Base-by-base conservation (phyloP, 192 early-diverging fungal genomes). In the Gigaspora rosea region DNA sequence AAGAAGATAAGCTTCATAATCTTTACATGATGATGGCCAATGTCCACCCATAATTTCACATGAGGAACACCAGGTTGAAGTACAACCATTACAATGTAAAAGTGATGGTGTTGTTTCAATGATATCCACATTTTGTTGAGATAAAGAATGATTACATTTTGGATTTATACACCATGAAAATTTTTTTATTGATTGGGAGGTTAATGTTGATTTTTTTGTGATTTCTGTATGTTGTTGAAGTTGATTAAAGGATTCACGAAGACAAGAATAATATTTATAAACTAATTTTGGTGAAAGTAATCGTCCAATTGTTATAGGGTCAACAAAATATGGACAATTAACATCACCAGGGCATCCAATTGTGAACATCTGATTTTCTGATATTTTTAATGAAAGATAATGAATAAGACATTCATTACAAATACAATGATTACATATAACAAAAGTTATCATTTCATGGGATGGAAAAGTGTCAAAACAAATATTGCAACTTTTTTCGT, bases 1-100 rank as follows among this genome's bases (percentile, higher is more conserved):
- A 46, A 15, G 20, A 50, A 46, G 35, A 22, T 75, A 75, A 32
- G n/a, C 8, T 32, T 75, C 47, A 64, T 63, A 41, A n/a, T 75
- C 73, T 64, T 63, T 49, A 62, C 73, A 75, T 46, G 58, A 64
- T 49, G 73, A 58, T 49, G 73, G 73, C 73, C 73, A 75, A 47
- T 75, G 73, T 20, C 73, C 73, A 63, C 58, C 58, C 2, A 32
- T 49, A 32, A 32, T 5, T 41, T 75, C 33, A 18, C 73, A 75
- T 41, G 46, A 46, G 12, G 15, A 22, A 41, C 73, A 75, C 52
- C 57, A 50, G 10, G 73, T 75, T 15, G 63, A 22, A 16, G 22
- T 62, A 50, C 73, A 75, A 3, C 73, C 73, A 27, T 47, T 49
- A 18, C 73, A 75, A 61, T 75, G 54, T 20, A 62, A 64, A 0